Base-by-base conservation (phyloP, 1,284 basidiomycete genomes). In the Nidula niveotomentosa region DNA sequence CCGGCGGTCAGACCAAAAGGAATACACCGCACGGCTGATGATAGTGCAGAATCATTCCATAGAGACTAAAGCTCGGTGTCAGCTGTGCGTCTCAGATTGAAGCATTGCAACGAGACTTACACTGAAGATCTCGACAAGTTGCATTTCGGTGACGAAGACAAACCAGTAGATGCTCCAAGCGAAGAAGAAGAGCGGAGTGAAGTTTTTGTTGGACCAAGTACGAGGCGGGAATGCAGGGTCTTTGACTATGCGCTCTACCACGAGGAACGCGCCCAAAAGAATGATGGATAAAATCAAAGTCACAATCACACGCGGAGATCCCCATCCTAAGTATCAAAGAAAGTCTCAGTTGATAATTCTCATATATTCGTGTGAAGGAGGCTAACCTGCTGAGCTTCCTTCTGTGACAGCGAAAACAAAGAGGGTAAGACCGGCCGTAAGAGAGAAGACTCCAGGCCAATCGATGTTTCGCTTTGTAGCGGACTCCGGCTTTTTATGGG, bases 111-210 rank as follows among this genome's bases (percentile, higher is more conserved):
- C 6, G 13, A 47, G 23, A 47, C 45, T 12, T 46, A 57, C 56
- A 35, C 34, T 57, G 47, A 57, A 57, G 8, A 57, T 18, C 15
- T 49, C 36, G 23, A 57, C 53, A 8, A 54, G 49, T 43, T 51
- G 53, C 10, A 60, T 50, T 48, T 61, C 52, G 30, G 43, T 49
- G 15, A 43, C 56, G 30, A 60, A 57, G 7, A 52, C 18, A 52
- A 54, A 63, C 61, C 61, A 63, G 43, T 61, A 63, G n/a, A 59
- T 49, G 30, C 53, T 58, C 58, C 60, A 60, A 7, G 52, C 58
- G 47, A 58, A 63, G 51, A 63, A 63, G 48, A 61, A 62, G 33
- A 62, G 48, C 5, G 59, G 59, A 0, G 55, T 56, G 47, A 62
- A 62, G 45, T 47, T 47, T 51, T 58, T 57, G 35, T 55, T 57